A percentile compares a stretch with the other conserved stretches of the same genome.
Evolutionary conservation across 2,329 filamentous ascomycete genomes (phyloP).

Genomic region (Bipolaris victoriae): DNA sequence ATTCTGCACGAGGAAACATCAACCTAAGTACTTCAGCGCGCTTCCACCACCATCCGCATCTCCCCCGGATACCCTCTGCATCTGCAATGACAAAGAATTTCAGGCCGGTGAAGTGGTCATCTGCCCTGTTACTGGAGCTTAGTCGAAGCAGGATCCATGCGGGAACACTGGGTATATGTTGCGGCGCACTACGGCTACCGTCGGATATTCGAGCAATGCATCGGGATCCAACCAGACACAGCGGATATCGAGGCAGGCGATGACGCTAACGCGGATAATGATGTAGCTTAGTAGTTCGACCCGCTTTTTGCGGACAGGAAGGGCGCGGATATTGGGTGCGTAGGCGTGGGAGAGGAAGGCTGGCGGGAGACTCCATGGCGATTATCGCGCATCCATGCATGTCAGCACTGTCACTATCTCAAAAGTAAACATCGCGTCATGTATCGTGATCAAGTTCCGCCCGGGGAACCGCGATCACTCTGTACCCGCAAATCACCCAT

Average conservation of each 20-base stretch:
- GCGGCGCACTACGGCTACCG: constrained; percentile 30
- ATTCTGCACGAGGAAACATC: not conserved
- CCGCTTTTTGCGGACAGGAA: constrained; percentile 11
- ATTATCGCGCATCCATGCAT: not conserved
- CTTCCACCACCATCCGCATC: constrained; percentile 38
- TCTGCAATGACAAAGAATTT: constrained; percentile 12
- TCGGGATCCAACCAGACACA: constrained; percentile 12
- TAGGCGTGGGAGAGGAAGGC: constrained; percentile 7
- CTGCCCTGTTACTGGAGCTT: constrained; percentile 12
- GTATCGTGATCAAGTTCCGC: not conserved
- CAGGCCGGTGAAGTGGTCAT: constrained; percentile 15
- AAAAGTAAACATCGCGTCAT: not conserved
- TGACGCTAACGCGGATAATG: constrained; percentile 24
- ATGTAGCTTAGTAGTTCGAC: constrained; percentile 10
- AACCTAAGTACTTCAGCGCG: constrained; percentile 24
- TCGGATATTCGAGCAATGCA: constrained; percentile 24
- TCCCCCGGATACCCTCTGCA: constrained; percentile 33
- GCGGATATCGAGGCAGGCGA: constrained; percentile 30
- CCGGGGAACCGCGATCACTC: not conserved
- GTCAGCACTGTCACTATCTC: not conserved
- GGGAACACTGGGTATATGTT: constrained; percentile 28
- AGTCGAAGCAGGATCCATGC: constrained; percentile 6
- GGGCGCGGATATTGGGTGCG: constrained; percentile 22
- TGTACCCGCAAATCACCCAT: not conserved
- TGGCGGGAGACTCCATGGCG: not conserved